These are phyloP conservation scores for Chytridium lagenaria DNA, from an alignment of 371 early-diverging fungal species.

Conservation along the genomic window DNA sequence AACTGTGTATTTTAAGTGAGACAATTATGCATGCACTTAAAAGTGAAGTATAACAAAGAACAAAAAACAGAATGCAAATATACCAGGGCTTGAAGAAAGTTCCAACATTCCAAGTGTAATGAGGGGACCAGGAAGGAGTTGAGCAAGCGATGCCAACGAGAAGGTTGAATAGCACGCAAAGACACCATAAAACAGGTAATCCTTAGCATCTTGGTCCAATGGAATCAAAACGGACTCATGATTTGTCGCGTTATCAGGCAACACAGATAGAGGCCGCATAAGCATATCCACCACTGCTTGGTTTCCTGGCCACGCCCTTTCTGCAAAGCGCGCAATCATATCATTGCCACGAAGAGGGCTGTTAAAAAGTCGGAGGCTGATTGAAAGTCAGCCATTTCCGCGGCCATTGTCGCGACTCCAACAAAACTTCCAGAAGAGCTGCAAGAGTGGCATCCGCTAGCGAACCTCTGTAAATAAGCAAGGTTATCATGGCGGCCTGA, in stretches of 20 bases:
- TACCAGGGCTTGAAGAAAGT: conserved; percentile 21
- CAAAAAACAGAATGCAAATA: neutral
- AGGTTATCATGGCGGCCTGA: conserved; percentile 8
- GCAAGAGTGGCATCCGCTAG: conserved; percentile 20
- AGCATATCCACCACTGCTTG: conserved; percentile 1
- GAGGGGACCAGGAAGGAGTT: conserved; percentile 24
- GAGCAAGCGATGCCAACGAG: conserved; percentile 3
- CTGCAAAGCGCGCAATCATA: conserved; percentile 18
- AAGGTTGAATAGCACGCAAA: conserved; percentile 17
- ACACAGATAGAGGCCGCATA: no score
- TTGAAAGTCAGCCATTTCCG: neutral
- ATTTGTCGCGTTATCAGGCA: no score
- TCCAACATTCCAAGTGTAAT: conserved; percentile 37
- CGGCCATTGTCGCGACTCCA: neutral
- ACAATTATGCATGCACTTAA: no score
- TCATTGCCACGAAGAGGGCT: conserved; percentile 20
- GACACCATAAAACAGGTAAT: conserved; percentile 6
- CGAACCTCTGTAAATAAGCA: conserved; percentile 19
- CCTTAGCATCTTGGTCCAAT: neutral
- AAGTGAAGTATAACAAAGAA: no score
- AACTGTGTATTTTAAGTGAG: conserved; percentile 17
- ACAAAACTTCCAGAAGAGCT: conserved; percentile 17
- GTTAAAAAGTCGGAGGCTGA: conserved; percentile 26
- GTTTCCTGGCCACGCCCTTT: conserved; percentile 29
- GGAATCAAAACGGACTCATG: no score